These are phyloP conservation scores for Adansonia digitata DNA, from an alignment of 345 rosid species.

Conservation along the genomic window DNA sequence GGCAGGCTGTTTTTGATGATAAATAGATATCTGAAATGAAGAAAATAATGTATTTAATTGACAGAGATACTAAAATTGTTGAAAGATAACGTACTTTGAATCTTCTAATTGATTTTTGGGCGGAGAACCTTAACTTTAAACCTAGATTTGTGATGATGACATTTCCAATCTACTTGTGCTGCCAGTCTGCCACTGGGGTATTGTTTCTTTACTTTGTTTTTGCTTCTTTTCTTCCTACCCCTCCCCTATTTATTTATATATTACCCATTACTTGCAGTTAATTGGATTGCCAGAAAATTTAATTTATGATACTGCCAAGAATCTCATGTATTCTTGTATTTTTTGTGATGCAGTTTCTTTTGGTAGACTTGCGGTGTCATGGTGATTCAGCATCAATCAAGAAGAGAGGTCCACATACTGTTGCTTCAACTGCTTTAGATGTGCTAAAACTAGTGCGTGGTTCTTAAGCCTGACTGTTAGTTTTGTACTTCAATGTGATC, in stretches of 20 bases:
- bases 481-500: conserved; percentile 7
- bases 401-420: conserved; percentile 70
- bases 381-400: conserved; percentile 81
- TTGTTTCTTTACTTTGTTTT: not conserved
- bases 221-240: not conserved
- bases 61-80: not conserved
- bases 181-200: not conserved
- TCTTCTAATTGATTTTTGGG: not conserved
- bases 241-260: not conserved
- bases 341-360: conserved; percentile 58
- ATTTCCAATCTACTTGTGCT: not conserved
- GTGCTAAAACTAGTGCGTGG: conserved; percentile 71
- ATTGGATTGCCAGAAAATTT: not conserved
- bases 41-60: not conserved
- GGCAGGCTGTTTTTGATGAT: not conserved
- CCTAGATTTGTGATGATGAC: not conserved
- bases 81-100: not conserved
- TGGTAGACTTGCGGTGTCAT: conserved; percentile 90
- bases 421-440: conserved; percentile 81
- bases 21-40: not conserved
- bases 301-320: not conserved
- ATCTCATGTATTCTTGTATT: not conserved
- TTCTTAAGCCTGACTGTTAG: not conserved
- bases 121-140: not conserved
- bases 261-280: not conserved